Evolutionary conservation across 2,329 filamentous ascomycete species (phyloP).

Genomic region (Dryadomyces quercus-mongolicae): DNA sequence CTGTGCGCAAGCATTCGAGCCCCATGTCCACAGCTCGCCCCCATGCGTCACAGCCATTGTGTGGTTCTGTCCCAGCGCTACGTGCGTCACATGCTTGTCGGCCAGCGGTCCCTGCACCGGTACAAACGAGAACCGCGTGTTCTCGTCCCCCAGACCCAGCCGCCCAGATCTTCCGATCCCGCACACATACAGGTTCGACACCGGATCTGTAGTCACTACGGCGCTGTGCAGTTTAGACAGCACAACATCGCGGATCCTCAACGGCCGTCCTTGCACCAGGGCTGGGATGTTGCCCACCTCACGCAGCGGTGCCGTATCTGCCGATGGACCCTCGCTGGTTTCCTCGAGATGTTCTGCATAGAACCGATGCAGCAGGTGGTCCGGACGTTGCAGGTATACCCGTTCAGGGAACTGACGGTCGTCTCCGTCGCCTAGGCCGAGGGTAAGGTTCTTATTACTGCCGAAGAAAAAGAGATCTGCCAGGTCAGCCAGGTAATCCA

Average conservation of each 20-base stretch:
- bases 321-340: not conserved
- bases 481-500: not conserved
- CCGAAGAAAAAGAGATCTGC: conserved; percentile 81
- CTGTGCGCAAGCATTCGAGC: conserved; percentile 74
- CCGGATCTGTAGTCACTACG: conserved; percentile 72
- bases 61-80: conserved; percentile 86
- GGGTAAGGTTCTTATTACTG: conserved; percentile 87
- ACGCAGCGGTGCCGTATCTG: conserved; percentile 9
- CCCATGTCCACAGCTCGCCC: conserved; percentile 93
- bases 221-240: conserved; percentile 90
- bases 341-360: conserved; percentile 53
- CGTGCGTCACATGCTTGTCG: conserved; percentile 61
- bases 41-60: conserved; percentile 72
- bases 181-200: conserved; percentile 85
- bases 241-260: conserved; percentile 68
- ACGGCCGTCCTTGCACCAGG: conserved; percentile 56
- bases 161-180: conserved; percentile 85
- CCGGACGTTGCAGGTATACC: conserved; percentile 62
- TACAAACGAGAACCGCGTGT: conserved; percentile 74
- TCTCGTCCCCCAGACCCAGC: conserved; percentile 80
- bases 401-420: conserved; percentile 90
- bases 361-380: conserved; percentile 63
- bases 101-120: conserved; percentile 67
- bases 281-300: conserved; percentile 51
- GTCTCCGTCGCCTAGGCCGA: conserved; percentile 91